Percentiles rank a stretch among this genome's conserved stretches.
Evolutionary conservation across 1,284 basidiomycete species (phyloP).

Genomic region (Cryptococcus wingfieldii): DNA sequence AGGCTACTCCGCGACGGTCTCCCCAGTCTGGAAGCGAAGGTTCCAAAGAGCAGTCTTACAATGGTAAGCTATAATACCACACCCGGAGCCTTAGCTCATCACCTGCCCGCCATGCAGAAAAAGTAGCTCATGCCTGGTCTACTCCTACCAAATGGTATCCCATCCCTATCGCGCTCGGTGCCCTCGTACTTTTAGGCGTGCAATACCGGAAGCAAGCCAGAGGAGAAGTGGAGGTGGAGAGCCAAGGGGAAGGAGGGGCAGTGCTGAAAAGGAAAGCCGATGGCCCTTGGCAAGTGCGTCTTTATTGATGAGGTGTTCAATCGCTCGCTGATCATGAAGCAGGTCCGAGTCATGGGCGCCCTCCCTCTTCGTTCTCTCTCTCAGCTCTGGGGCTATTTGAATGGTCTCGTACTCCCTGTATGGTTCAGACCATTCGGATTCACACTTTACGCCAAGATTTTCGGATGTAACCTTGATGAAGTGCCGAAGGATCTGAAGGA

Average conservation of each 20-base stretch:
- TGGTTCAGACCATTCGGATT: slow-evolving; percentile 91
- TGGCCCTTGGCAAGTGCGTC: slow-evolving; percentile 76
- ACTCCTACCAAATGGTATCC: slow-evolving; percentile 96
- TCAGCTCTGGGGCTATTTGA: slow-evolving; percentile 91
- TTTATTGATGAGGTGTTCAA: neutral
- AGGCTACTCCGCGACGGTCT: neutral
- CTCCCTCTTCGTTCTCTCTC: slow-evolving; percentile 91
- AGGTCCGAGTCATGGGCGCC: slow-evolving; percentile 94
- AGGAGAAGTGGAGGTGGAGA: slow-evolving; percentile 41
- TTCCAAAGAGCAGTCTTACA: slow-evolving; percentile 1
- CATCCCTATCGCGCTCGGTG: slow-evolving; percentile 85
- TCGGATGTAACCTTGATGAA: slow-evolving; percentile 93
- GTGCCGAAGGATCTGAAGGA: slow-evolving; percentile 73
- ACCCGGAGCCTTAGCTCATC: neutral
- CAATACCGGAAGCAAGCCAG: slow-evolving; percentile 56
- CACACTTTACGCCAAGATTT: slow-evolving; percentile 75
- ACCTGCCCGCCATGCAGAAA: slow-evolving; percentile 3
- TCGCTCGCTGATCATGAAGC: neutral
- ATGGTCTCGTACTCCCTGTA: slow-evolving; percentile 83
- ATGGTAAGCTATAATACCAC: slow-evolving; percentile 5
- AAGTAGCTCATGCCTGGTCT: slow-evolving; percentile 68
- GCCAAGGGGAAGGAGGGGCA: slow-evolving; percentile 62
- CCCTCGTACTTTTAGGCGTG: slow-evolving; percentile 74
- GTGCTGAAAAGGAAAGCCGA: slow-evolving; percentile 57
- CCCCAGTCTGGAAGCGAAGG: neutral